Evolutionary conservation across 768 basidiomycete genomes (phyloP).

Genomic region (Tricholomella constricta): DNA sequence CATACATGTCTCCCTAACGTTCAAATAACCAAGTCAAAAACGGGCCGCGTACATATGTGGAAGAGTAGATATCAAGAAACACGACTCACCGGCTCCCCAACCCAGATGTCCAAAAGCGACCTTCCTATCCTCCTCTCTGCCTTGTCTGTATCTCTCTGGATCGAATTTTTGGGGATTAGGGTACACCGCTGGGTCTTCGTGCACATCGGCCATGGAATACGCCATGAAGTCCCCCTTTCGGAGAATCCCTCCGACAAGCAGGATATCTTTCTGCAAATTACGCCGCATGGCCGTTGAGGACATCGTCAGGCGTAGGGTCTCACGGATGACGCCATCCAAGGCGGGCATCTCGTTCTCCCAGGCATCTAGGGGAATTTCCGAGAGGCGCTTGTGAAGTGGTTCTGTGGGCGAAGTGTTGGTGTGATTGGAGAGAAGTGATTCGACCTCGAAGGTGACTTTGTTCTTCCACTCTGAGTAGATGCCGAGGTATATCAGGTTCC

Average conservation of each 20-base stretch:
- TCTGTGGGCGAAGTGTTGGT: slow-evolving; percentile 25
- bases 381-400: slow-evolving; percentile 35
- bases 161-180: slow-evolving; percentile 36
- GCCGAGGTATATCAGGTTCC: slow-evolving; percentile 37
- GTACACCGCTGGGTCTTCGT: slow-evolving; percentile 38
- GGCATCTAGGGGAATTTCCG: slow-evolving; percentile 33
- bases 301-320: slow-evolving; percentile 37
- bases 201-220: too few species aligned
- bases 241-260: slow-evolving; percentile 27
- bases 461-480: slow-evolving; percentile 36
- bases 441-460: slow-evolving; percentile 30
- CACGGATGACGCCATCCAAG: slow-evolving; percentile 39
- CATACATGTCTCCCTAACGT: slow-evolving; percentile 39
- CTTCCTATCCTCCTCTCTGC: slow-evolving; percentile 38
- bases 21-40: too few species aligned
- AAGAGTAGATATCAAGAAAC: neutral
- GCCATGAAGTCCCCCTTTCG: slow-evolving; percentile 36
- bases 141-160: slow-evolving; percentile 33
- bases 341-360: slow-evolving; percentile 44
- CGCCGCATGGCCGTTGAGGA: slow-evolving; percentile 34
- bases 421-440: slow-evolving; percentile 30
- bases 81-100: slow-evolving; percentile 42
- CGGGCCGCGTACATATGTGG: too few species aligned
- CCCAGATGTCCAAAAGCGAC: slow-evolving; percentile 34
- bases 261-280: slow-evolving; percentile 32